phyloP scores from a whole-genome alignment of 768 basidiomycete genomes.

The Boletales sp. region DNA sequence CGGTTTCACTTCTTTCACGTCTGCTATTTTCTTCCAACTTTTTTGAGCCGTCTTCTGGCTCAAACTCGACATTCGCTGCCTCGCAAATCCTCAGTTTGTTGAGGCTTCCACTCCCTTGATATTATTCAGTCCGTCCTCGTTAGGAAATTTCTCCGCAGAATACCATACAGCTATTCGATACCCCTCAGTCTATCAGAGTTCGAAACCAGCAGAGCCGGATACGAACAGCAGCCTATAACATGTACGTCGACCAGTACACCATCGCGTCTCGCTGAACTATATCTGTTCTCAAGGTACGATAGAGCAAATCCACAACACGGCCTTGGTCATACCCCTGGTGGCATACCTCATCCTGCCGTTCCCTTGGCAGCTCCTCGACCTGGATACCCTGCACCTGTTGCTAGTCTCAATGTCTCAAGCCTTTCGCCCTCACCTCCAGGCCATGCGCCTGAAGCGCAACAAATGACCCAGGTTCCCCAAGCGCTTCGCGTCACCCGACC shows the following conservation, averaged over 20 bases:
- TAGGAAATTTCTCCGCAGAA: neutral
- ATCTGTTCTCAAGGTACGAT: conserved; percentile 50
- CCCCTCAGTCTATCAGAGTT: conserved; percentile 34
- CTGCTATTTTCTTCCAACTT: conserved; percentile 1
- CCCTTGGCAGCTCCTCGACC: conserved; percentile 68
- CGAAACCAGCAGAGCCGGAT: conserved; percentile 44
- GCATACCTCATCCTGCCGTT: conserved; percentile 29
- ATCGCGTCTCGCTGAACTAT: conserved; percentile 8
- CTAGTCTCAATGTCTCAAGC: conserved; percentile 57
- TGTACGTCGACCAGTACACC: conserved; percentile 44
- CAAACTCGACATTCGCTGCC: conserved; percentile 17
- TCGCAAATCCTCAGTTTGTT: conserved; percentile 14
- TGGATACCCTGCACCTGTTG: conserved; percentile 69
- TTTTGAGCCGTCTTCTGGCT: conserved; percentile 10
- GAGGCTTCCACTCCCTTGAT: conserved; percentile 31
- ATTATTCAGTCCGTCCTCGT: conserved; percentile 14
- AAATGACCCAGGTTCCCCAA: conserved; percentile 31
- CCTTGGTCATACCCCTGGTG: conserved; percentile 43
- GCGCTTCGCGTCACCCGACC: conserved; percentile 19
- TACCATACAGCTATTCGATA: conserved; percentile 12
- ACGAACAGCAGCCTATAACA: conserved; percentile 59
- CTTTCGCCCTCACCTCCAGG: conserved; percentile 38
- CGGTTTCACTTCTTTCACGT: neutral
- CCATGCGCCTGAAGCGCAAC: conserved; percentile 16
- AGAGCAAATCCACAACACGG: conserved; percentile 51